Percentiles rank a stretch among this genome's conserved stretches.
Evolutionary conservation across 805 yeast genomes (phyloP).

Genomic region (Jamesozyma gamospora): DNA sequence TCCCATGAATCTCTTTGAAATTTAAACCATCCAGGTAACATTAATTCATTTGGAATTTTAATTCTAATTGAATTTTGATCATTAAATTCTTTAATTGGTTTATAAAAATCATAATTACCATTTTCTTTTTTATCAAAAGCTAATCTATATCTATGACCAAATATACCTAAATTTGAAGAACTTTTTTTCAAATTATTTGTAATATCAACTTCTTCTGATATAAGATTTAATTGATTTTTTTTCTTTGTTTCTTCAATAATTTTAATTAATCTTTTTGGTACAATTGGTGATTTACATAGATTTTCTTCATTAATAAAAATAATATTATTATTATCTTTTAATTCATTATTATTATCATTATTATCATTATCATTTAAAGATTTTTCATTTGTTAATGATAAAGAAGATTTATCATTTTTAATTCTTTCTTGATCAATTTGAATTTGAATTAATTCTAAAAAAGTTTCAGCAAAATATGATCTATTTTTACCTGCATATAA

Average conservation of each 20-base stretch:
- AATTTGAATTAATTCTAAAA: slow-evolving; percentile 58
- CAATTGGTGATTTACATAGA: slow-evolving; percentile 18
- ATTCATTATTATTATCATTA: background rate
- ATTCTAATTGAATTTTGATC: slow-evolving; percentile 15
- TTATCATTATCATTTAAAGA: background rate
- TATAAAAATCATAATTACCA: slow-evolving; percentile 32
- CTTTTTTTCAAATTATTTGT: slow-evolving; percentile 6
- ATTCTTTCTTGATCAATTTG: slow-evolving; percentile 24
- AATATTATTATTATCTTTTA: slow-evolving; percentile 6
- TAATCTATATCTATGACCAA: slow-evolving; percentile 25
- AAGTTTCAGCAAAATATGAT: slow-evolving; percentile 73
- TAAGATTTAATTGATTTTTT: background rate
- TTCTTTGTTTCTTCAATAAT: slow-evolving; percentile 19
- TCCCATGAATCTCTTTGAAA: slow-evolving; percentile 62
- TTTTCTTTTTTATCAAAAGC: slow-evolving; percentile 26
- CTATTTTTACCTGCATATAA: slow-evolving; percentile 62
- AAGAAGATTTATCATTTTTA: background rate
- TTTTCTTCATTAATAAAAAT: slow-evolving; percentile 23
- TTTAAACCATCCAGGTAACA: slow-evolving; percentile 70
- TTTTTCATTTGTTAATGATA: background rate
- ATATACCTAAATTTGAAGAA: slow-evolving; percentile 23
- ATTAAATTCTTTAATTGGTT: slow-evolving; percentile 24
- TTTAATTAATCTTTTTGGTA: slow-evolving; percentile 20
- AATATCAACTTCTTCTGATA: slow-evolving; percentile 4
- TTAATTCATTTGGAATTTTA: slow-evolving; percentile 49